A percentile compares a stretch with the other conserved stretches of the same genome.
Conservation (phyloP, 1,284 basidiomycete species). For the Pseudozyma hubeiensis region DNA sequence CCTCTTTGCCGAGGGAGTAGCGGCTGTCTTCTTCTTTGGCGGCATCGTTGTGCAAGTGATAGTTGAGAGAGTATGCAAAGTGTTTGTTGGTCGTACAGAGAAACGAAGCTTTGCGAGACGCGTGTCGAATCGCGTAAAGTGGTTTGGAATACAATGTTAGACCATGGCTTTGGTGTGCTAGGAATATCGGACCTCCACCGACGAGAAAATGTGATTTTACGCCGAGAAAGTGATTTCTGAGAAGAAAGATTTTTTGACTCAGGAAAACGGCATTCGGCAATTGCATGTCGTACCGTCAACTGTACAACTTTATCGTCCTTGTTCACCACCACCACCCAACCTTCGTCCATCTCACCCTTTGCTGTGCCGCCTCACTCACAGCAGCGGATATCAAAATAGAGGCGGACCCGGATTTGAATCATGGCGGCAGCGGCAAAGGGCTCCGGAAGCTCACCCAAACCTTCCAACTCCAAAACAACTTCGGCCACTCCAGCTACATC, state of each 20-base stretch:
- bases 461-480: constrained; percentile 8
- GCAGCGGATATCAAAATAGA: too few relatives aligned
- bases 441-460: constrained; percentile 8
- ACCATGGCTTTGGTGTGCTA: background rate
- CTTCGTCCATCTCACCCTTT: too few relatives aligned
- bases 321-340: constrained; percentile 1
- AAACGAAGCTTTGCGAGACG: constrained; percentile 4
- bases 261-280: background rate
- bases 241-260: constrained; percentile 13
- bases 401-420: too few relatives aligned
- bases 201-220: background rate
- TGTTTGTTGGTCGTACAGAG: constrained; percentile 21
- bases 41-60: constrained; percentile 10
- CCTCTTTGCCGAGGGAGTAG: constrained; percentile 9
- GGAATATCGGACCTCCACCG: constrained; percentile 21
- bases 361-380: too few relatives aligned
- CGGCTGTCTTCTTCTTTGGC: constrained; percentile 19
- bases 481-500: constrained; percentile 1
- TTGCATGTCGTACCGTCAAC: background rate
- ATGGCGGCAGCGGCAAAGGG: background rate
- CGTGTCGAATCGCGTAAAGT: constrained; percentile 30
- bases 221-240: background rate
- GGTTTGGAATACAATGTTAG: constrained; percentile 10
- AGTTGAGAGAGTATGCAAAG: background rate
- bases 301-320: background rate